Conservation (phyloP, 2,329 filamentous ascomycete genomes). For the Pseudogymnoascus sp. region DNA sequence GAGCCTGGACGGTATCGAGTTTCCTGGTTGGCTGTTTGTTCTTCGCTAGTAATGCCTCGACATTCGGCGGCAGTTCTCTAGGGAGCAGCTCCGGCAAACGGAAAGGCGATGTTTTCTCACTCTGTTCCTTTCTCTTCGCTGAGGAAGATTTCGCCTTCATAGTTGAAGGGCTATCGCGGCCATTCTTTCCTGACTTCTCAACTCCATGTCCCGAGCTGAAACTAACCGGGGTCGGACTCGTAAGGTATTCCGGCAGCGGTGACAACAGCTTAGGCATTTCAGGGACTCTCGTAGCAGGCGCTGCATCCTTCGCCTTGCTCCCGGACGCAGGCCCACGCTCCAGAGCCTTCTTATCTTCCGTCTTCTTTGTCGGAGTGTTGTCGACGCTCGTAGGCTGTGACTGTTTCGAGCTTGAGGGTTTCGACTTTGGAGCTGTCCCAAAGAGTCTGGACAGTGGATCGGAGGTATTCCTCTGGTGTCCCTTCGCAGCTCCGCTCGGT, state of each 20-base stretch:
- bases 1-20: conserved; percentile 23
- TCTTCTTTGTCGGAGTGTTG: not conserved
- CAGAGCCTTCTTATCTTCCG: not conserved
- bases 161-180: not conserved
- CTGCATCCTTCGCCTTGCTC: not conserved
- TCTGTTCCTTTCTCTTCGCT: conserved; percentile 1
- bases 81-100: conserved; percentile 23
- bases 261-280: not conserved
- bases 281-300: not conserved
- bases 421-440: not conserved
- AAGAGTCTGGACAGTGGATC: not conserved
- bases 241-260: not conserved
- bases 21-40: conserved; percentile 4
- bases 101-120: not conserved
- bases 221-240: not conserved
- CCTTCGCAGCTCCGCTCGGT: not conserved
- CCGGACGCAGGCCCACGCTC: not conserved
- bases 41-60: conserved; percentile 24
- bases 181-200: not conserved
- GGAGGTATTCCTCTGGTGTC: not conserved
- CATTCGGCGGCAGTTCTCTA: conserved; percentile 24
- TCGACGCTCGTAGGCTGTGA: not conserved
- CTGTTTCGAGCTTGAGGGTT: not conserved
- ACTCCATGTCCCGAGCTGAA: not conserved
- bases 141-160: not conserved